Evolutionary conservation across 2,329 filamentous ascomycete genomes (phyloP).

Genomic region (Neurospora crassa): DNA sequence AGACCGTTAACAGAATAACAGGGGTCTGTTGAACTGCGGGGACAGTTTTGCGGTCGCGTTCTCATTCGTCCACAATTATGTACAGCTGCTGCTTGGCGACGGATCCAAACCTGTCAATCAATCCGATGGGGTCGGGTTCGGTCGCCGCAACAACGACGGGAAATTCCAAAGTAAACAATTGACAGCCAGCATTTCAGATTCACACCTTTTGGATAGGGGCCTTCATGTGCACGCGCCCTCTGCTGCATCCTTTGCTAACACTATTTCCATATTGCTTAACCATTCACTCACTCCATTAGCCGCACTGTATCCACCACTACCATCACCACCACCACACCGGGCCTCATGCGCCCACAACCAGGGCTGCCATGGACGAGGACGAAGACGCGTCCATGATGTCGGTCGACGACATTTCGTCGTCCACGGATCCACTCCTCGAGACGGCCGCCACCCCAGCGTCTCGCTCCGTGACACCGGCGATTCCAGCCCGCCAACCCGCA

Average conservation of each 20-base stretch:
- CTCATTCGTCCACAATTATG: not conserved
- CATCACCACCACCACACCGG: not conserved
- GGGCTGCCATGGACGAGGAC: slow-evolving; percentile 9
- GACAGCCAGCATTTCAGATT: not conserved
- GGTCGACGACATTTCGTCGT: slow-evolving; percentile 38
- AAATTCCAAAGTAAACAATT: not conserved
- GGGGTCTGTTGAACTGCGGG: not conserved
- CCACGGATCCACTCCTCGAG: slow-evolving; percentile 37
- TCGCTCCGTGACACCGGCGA: slow-evolving; percentile 29
- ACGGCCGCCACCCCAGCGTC: slow-evolving; percentile 27
- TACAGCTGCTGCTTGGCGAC: not conserved
- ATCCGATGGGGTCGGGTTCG: not conserved
- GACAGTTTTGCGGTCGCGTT: not conserved
- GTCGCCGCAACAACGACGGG: not conserved
- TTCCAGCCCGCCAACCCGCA: slow-evolving; percentile 30
- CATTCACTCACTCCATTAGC: not conserved
- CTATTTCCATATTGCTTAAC: not conserved
- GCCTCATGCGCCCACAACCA: slow-evolving; percentile 1
- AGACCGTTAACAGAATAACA: not conserved
- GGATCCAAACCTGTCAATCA: slow-evolving; percentile 1
- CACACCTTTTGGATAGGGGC: not conserved
- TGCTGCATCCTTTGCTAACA: not conserved
- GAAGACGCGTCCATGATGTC: slow-evolving; percentile 18
- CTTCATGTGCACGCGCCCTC: not conserved
- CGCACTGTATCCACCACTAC: not conserved